Conservation (phyloP, 2,329 filamentous ascomycete species). For the Xylariaceae sp. region DNA sequence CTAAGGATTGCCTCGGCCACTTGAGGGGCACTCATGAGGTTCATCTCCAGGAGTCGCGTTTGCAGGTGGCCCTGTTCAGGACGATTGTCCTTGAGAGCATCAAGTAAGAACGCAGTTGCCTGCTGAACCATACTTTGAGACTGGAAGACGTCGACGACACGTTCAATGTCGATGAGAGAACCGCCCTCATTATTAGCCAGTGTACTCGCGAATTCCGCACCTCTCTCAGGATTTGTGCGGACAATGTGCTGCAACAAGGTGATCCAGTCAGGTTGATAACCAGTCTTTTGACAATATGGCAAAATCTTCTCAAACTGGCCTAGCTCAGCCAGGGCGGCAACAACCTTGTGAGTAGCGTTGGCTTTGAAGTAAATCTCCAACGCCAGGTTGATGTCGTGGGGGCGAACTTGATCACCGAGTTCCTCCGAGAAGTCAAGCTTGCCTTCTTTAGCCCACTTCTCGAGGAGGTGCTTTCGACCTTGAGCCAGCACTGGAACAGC, state of each 20-base stretch:
- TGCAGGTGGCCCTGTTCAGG: slow-evolving; percentile 92
- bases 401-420: slow-evolving; percentile 87
- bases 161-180: slow-evolving; percentile 84
- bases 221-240: slow-evolving; percentile 87
- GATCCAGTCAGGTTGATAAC: slow-evolving; percentile 95
- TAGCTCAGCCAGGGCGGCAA: slow-evolving; percentile 90
- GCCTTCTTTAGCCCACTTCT: slow-evolving; percentile 96
- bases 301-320: slow-evolving; percentile 97
- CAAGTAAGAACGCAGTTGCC: slow-evolving; percentile 94
- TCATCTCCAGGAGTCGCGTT: slow-evolving; percentile 96
- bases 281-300: slow-evolving; percentile 77
- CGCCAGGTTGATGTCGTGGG: slow-evolving; percentile 84
- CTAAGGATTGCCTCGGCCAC: slow-evolving; percentile 96
- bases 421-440: slow-evolving; percentile 97
- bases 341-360: slow-evolving; percentile 87
- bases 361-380: slow-evolving; percentile 87
- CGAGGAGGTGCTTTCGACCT: slow-evolving; percentile 89
- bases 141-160: slow-evolving; percentile 96
- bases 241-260: slow-evolving; percentile 89
- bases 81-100: slow-evolving; percentile 90
- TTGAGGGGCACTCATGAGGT: slow-evolving; percentile 91
- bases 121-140: slow-evolving; percentile 97
- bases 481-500: slow-evolving; percentile 89
- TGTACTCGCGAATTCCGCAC: slow-evolving; percentile 87
- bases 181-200: slow-evolving; percentile 86